Evolutionary conservation across 257 asterid species (phyloP), one percentile per base, ranked within the genome.

Genomic region (Jacaranda mimosifolia): DNA sequence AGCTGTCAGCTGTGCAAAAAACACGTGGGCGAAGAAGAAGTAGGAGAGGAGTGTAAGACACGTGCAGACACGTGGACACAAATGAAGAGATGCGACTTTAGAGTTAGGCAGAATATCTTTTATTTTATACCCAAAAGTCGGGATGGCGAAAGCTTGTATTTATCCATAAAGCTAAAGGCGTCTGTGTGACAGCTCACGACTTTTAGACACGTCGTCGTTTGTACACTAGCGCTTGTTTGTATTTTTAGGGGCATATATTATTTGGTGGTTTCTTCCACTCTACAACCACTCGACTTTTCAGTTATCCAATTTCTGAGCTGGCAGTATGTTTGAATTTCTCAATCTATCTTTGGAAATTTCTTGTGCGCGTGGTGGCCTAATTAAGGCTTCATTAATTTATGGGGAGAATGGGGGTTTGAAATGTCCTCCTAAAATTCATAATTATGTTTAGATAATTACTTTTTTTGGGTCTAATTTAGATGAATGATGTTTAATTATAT

Each of bases 61-160:
- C 87, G 84, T 83, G 84, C 68, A 53, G 6, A 75, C 86, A 81
- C 83, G 93, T 85, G 93, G 86, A 70, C 68, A 55, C n/a, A 32
- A 15, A 6, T 39, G 17, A 69, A 39, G 72, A 8, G 63, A 60
- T 63, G 82, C 38, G 69, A 57, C n/a, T 19, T 69, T 42, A 12
- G 69, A 72, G 88, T 88, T 82, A 38, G 91, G 87, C 88, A 49
- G 79, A 74, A 69, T 73, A 75, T 81, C 64, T 72, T 45, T 42
- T 63, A 38, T 49, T 4, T 12, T 49, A 4, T 48, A 2, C 14
- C 42, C 35, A 43, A 75, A 81, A 75, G 77, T 74, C 38, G 70
- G 73, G 82, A 82, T 56, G 71, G 84, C 0, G 77, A 86, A 81
- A 70, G 62, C 49, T 62, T 60, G 32, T 1, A 26, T 0, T 1